phyloP scores from a whole-genome alignment of 805 yeast species.

The Wickerhamomyces silvicola region DNA sequence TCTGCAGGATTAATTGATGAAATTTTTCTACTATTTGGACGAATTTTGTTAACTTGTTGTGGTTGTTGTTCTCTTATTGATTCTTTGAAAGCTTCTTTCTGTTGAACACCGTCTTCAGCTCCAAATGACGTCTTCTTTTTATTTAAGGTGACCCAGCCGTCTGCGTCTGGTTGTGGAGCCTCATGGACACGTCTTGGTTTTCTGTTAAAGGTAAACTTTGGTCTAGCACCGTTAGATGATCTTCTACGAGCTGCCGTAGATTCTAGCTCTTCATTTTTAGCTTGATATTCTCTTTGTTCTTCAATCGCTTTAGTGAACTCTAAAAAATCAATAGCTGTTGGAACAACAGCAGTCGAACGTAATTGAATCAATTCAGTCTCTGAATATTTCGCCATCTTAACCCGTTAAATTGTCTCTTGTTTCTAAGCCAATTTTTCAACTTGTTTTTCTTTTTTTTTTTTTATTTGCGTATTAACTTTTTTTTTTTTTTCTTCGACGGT shows the following conservation, averaged over 20 bases:
- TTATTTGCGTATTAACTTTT: too few relatives aligned
- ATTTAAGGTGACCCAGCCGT: conserved; percentile 74
- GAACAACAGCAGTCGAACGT: conserved; percentile 50
- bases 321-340: conserved; percentile 57
- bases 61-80: too few relatives aligned
- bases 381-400: conserved; percentile 62
- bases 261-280: conserved; percentile 17
- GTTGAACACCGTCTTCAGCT: conserved; percentile 42
- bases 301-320: conserved; percentile 63
- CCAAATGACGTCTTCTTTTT: conserved; percentile 38
- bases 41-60: conserved; percentile 43
- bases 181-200: conserved; percentile 18
- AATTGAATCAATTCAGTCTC: conserved; percentile 60
- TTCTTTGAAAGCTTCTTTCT: conserved; percentile 39
- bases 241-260: conserved; percentile 40
- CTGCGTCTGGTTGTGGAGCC: conserved; percentile 56
- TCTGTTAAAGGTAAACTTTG: conserved; percentile 52
- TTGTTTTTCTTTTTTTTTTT: too few relatives aligned
- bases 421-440: too few relatives aligned
- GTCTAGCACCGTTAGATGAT: conserved; percentile 42
- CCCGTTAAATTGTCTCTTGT: too few relatives aligned
- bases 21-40: conserved; percentile 69
- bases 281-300: conserved; percentile 47
- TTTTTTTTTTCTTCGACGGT: too few relatives aligned
- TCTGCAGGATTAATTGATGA: conserved; percentile 71